A percentile compares a stretch with the other conserved stretches of the same genome.
Evolutionary conservation across 495 filamentous ascomycete species (phyloP).

Genomic region (Cladorrhinum samala): DNA sequence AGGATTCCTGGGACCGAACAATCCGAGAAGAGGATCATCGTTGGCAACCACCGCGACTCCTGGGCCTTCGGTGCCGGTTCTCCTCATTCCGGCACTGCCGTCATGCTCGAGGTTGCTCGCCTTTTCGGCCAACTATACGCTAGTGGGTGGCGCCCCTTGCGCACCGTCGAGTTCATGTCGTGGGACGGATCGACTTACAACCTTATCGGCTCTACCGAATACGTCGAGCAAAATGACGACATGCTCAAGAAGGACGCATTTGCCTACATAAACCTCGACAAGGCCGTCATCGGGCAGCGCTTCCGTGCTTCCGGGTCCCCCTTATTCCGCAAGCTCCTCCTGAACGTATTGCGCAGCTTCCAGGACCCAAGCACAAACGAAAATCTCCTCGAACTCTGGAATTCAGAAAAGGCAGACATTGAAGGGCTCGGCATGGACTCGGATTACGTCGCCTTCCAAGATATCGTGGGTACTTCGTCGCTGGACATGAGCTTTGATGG

Average conservation of each 20-base stretch:
- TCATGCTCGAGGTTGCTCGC: constrained; percentile 80
- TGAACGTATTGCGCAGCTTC: constrained; percentile 66
- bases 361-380: constrained; percentile 65
- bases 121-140: constrained; percentile 71
- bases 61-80: constrained; percentile 86
- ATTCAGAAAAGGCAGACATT: constrained; percentile 55
- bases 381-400: constrained; percentile 72
- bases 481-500: constrained; percentile 80
- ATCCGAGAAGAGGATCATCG: constrained; percentile 74
- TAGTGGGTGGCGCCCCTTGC: constrained; percentile 81
- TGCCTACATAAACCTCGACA: constrained; percentile 89
- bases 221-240: constrained; percentile 84
- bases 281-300: constrained; percentile 66
- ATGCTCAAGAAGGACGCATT: constrained; percentile 65
- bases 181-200: constrained; percentile 97
- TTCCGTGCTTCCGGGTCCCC: constrained; percentile 77
- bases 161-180: constrained; percentile 88
- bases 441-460: constrained; percentile 88
- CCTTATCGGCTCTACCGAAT: constrained; percentile 88
- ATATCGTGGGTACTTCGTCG: constrained; percentile 85
- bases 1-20: constrained; percentile 77
- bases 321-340: constrained; percentile 63
- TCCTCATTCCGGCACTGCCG: constrained; percentile 82
- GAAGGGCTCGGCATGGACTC: constrained; percentile 71
- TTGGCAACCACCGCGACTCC: constrained; percentile 91